Conservation (phyloP, 805 yeast genomes). For the Wickerhamiella vanderwaltii region DNA sequence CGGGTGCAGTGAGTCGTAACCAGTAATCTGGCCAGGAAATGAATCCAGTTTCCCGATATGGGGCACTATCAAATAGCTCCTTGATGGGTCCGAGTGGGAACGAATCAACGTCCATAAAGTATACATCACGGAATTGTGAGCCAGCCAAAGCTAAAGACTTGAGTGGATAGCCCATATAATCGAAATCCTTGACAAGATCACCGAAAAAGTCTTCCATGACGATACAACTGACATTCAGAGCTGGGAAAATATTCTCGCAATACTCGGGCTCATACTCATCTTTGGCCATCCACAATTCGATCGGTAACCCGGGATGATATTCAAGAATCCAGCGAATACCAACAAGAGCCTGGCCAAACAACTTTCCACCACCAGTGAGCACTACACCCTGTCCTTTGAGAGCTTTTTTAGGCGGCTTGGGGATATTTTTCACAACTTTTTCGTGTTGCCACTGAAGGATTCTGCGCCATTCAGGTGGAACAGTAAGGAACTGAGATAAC, state of each 20-base stretch:
- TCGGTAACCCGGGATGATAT: constrained; percentile 53
- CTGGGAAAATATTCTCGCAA: constrained; percentile 53
- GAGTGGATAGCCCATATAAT: constrained; percentile 53
- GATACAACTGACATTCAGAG: constrained; percentile 54
- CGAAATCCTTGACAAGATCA: constrained; percentile 34
- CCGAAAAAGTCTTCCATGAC: constrained; percentile 53
- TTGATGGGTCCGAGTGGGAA: constrained; percentile 58
- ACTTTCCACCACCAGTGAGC: constrained; percentile 70
- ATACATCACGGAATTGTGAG: constrained; percentile 59
- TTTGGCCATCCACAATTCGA: constrained; percentile 71
- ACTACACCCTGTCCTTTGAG: constrained; percentile 40
- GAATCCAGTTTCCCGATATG: constrained; percentile 41
- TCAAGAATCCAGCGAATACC: constrained; percentile 55
- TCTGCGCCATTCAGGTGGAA: not conserved
- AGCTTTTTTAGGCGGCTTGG: not conserved
- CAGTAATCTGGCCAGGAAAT: constrained; percentile 80
- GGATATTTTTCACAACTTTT: not conserved
- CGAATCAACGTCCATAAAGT: constrained; percentile 66
- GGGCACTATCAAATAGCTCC: constrained; percentile 42
- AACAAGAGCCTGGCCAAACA: constrained; percentile 56
- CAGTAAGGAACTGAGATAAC: constrained; percentile 2
- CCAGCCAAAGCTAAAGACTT: constrained; percentile 59
- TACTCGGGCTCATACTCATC: constrained; percentile 61
- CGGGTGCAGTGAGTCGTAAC: constrained; percentile 72
- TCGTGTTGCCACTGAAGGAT: constrained; percentile 4